Base-by-base conservation (phyloP, 192 early-diverging fungal genomes). In the Spizellomyces sp. region DNA sequence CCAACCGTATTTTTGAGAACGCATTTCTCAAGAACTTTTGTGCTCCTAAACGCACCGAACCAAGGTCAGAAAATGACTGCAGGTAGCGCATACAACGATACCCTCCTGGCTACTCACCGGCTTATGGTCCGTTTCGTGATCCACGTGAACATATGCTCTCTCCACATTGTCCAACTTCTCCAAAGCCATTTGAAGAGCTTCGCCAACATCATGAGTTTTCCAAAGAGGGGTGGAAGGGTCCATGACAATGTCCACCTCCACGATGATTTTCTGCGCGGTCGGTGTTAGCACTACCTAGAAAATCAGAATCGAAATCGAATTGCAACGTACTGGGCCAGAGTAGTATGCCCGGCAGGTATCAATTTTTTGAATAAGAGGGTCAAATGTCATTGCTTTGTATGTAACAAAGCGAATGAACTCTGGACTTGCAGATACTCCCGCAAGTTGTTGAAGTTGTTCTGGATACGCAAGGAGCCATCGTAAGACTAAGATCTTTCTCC, bases 241-340 rank as follows among this genome's bases (percentile, higher is more conserved):
- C 83, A 98, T 86, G 15, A 98, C 94, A 67, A 98, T 93, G 79
- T 98, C 95, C 6, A 98, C 91, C 62, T 98, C 96, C 9, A 95
- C 94, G 86, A 93, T 94, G 48, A 94, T 74, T 66, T 91, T 95
- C 71, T 54, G 50, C 12, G 27, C 27, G 27, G 27, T 36, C 27
- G 0, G 27, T 36, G 27, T 36, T 36, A 36, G 27, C 27, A 36
- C 27, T 3, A 36, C 27, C 27, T 54, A 54, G 50, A 54, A 2
- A 0, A 54, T 54, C 1, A 12, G 14, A 54, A 54, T 19, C 17
- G 50, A 54, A 54, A 54, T 19, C 17, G 50, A 54, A 12, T n/a
- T n/a, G 4, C 50, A 54, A 54, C 50, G 4, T 54, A 89, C 92
- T 70, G 87, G 88, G 9, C 96, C 95, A 21, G 92, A 87, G 69